Conservation (phyloP, 192 early-diverging fungal genomes). For the Geranomyces variabilis region DNA sequence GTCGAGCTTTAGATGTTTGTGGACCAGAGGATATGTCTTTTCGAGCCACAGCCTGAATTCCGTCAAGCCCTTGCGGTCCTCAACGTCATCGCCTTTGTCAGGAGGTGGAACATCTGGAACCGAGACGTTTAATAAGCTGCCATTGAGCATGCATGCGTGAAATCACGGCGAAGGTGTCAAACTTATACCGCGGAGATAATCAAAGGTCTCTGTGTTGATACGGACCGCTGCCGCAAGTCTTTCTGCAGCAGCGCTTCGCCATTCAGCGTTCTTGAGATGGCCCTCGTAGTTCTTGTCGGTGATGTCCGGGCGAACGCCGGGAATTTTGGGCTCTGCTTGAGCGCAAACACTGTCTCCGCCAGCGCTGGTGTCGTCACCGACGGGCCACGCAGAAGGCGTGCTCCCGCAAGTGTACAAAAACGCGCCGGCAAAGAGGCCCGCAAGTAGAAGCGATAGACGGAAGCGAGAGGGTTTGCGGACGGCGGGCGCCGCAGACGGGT, state of each 20-base stretch:
- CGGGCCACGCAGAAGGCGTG: too few species aligned
- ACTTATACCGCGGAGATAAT: conserved; percentile 30
- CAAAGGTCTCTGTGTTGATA: conserved; percentile 44
- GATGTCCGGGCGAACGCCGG: conserved; percentile 15
- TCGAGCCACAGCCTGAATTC: conserved; percentile 23
- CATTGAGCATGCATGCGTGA: too few species aligned
- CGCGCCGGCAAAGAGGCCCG: too few species aligned
- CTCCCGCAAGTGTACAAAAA: too few species aligned
- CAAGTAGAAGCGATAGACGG: too few species aligned
- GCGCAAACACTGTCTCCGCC: conserved; percentile 15
- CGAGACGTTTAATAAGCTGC: too few species aligned
- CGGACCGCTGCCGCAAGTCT: conserved; percentile 37
- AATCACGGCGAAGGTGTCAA: too few species aligned
- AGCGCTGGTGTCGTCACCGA: too few species aligned
- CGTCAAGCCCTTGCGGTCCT: conserved; percentile 17
- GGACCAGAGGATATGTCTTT: conserved; percentile 25
- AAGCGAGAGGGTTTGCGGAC: too few species aligned
- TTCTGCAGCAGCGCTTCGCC: conserved; percentile 20
- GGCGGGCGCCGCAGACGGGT: too few species aligned
- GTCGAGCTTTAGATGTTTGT: conserved; percentile 22
- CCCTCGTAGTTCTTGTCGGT: conserved; percentile 15
- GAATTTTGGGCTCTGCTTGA: conserved; percentile 23
- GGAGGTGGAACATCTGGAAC: conserved; percentile 18
- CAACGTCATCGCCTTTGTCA: conserved; percentile 15
- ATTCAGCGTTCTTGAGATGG: conserved; percentile 25